phyloP scores from a whole-genome alignment of 2,329 filamentous ascomycete species.

The Sporothrix dimorphospora region DNA sequence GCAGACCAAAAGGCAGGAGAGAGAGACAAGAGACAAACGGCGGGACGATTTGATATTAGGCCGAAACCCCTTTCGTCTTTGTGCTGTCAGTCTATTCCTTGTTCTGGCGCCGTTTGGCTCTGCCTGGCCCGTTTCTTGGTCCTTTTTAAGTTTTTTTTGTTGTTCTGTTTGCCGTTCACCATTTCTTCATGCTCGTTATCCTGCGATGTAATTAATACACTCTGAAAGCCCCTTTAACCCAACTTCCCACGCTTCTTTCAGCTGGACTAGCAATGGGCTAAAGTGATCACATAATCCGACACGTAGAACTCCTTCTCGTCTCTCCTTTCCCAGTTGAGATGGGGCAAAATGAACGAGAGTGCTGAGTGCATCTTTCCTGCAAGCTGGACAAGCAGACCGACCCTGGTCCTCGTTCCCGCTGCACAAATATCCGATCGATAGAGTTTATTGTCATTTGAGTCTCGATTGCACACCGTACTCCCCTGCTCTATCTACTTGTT shows the following conservation, averaged over 20 bases:
- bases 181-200: background rate
- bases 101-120: background rate
- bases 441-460: background rate
- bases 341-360: background rate
- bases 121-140: background rate
- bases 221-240: background rate
- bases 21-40: background rate
- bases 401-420: background rate
- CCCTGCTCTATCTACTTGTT: background rate
- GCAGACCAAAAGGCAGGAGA: background rate
- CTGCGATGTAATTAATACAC: no score
- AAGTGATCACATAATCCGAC: background rate
- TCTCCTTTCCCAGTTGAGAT: constrained; percentile 8
- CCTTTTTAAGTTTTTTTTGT: background rate
- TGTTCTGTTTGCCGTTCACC: background rate
- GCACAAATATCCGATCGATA: constrained; percentile 20
- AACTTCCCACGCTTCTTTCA: background rate
- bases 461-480: no score
- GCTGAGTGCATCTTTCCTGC: background rate
- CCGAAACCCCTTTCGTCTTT: background rate
- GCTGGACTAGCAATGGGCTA: background rate
- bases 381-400: background rate
- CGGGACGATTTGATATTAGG: constrained; percentile 15
- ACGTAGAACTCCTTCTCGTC: constrained; percentile 12
- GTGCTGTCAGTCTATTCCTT: background rate